These are phyloP conservation scores for Boechera stricta DNA, from an alignment of 345 rosid species.

Conservation along the genomic window DNA sequence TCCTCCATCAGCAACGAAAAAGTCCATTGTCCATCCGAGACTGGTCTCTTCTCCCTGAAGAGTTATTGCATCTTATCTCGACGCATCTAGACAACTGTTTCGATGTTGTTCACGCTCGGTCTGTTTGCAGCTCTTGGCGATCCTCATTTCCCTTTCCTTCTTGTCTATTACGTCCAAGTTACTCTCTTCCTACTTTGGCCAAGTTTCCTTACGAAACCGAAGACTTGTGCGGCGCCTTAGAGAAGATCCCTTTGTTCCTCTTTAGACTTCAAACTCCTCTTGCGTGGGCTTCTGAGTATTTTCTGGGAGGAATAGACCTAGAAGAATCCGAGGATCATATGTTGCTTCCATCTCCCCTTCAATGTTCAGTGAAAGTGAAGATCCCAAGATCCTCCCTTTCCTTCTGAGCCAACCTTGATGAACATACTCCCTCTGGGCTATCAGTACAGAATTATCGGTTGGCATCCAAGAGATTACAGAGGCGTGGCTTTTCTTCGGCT, in stretches of 20 bases:
- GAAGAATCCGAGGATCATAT: background rate
- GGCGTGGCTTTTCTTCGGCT: background rate
- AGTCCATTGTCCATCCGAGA: background rate
- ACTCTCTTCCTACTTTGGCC: background rate
- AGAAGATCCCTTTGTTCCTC: background rate
- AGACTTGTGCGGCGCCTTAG: background rate
- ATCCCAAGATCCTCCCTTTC: background rate
- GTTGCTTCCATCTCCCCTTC: background rate
- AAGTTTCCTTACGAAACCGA: background rate
- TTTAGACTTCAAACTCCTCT: background rate
- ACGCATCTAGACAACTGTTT: background rate
- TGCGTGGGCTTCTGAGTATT: background rate
- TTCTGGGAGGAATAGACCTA: constrained; percentile 1
- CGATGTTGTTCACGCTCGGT: background rate
- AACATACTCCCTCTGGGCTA: constrained; percentile 6
- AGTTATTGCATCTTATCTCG: background rate
- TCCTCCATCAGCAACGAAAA: no score
- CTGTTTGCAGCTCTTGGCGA: constrained; percentile 8
- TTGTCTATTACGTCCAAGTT: background rate
- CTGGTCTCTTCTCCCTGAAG: background rate
- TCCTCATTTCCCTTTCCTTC: background rate
- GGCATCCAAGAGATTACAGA: no score
- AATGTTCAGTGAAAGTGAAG: constrained; percentile 13
- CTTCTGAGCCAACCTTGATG: background rate
- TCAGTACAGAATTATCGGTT: background rate